Evolutionary conservation across 257 asterid genomes (phyloP).

Genomic region (Nicotiana undulata): DNA sequence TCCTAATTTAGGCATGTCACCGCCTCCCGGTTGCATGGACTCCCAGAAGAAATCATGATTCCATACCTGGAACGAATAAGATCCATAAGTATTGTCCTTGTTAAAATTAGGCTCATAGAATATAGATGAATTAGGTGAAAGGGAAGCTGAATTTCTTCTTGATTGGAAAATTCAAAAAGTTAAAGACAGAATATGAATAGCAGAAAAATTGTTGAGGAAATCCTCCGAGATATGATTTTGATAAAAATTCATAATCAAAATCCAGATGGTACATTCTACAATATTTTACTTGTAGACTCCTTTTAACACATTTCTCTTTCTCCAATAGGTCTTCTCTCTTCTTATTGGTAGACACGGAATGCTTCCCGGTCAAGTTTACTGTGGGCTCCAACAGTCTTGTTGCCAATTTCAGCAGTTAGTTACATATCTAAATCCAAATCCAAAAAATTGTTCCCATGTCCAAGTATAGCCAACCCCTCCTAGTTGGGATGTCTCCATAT

Average conservation of each 20-base stretch:
- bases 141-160: background rate
- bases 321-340: background rate
- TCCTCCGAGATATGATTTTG: background rate
- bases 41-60: slow-evolving; percentile 98
- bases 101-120: background rate
- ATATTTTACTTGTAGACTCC: background rate
- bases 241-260: background rate
- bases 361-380: background rate
- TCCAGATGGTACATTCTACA: background rate
- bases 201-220: background rate
- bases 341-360: background rate
- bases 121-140: background rate
- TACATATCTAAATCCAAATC: background rate
- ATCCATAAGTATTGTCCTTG: background rate
- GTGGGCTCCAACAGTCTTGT: background rate
- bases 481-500: background rate
- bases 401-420: background rate
- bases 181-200: background rate
- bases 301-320: background rate
- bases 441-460: background rate
- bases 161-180: background rate
- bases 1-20: slow-evolving; percentile 61
- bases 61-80: slow-evolving; percentile 56
- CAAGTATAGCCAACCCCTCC: background rate
- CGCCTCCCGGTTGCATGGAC: slow-evolving; percentile 94